Evolutionary conservation across 352 stramenopile genomes (phyloP).

Genomic region (Pythium chondricola): DNA sequence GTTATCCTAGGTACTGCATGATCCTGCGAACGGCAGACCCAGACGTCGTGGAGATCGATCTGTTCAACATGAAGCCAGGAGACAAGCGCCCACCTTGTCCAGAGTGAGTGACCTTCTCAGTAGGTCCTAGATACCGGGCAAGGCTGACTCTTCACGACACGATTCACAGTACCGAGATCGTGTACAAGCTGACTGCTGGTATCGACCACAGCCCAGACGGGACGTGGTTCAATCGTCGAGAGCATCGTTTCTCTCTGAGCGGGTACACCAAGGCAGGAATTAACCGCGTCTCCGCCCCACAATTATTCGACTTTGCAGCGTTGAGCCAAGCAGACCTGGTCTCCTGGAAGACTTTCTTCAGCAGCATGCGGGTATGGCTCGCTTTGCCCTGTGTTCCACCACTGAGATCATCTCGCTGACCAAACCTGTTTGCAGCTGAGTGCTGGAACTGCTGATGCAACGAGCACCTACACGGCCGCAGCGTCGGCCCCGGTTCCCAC

Average conservation of each 20-base stretch:
- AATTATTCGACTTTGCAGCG: conserved; percentile 60
- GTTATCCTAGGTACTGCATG: conserved; percentile 60
- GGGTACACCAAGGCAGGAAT: conserved; percentile 57
- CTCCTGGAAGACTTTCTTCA: conserved; percentile 69
- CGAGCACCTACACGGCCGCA: neutral
- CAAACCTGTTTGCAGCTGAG: neutral
- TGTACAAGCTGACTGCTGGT: conserved; percentile 55
- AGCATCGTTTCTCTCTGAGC: conserved; percentile 60
- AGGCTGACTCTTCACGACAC: no score
- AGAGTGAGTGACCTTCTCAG: conserved; percentile 25
- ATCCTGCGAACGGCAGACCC: conserved; percentile 48
- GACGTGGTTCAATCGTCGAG: conserved; percentile 66
- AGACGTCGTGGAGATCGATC: conserved; percentile 69
- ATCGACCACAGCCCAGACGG: conserved; percentile 44
- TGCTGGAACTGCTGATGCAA: neutral
- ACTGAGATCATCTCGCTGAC: no score
- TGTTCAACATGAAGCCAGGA: conserved; percentile 73
- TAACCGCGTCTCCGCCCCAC: conserved; percentile 51
- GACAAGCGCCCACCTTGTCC: conserved; percentile 64
- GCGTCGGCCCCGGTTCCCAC: neutral
- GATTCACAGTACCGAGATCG: conserved; percentile 36
- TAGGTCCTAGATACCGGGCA: no score
- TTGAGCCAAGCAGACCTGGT: conserved; percentile 47
- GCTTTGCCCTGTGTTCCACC: neutral
- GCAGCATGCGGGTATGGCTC: conserved; percentile 34